Base-by-base conservation (phyloP, 257 asterid species). In the Nicotiana undulata region DNA sequence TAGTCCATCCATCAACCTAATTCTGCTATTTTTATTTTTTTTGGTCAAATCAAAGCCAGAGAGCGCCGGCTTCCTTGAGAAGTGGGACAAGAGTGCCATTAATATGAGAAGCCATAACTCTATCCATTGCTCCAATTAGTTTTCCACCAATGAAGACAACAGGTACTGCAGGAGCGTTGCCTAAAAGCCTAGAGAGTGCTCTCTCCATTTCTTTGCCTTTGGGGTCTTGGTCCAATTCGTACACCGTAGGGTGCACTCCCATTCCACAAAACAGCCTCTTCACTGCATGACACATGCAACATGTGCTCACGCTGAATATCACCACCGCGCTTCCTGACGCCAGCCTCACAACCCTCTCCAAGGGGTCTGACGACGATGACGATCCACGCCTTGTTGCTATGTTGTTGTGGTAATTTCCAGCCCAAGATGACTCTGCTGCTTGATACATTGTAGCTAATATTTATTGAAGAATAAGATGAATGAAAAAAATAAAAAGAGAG, bases 231-330 rank as follows among this genome's bases (percentile, higher is more conserved):
- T 88, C 91, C 3, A 88, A 86, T 82, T 88, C 91, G 32, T 86
- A 84, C 11, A 88, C 91, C 0, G 84, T 83, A 0, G 88, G 88
- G 79, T 85, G 82, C 31, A 88, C 91, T 1, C 91, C 91, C 91
- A 88, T 86, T 17, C 88, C 89, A 34, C 89, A 86, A 15, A 88
- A 88, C 6, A 88, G 84, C 83, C 87, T 79, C 82, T 88, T 88
- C 46, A 86, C 87, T 2, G 88, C 91, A 77, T 88, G 91, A 82
- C 91, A 86, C 91, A 88, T 88, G 67, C 91, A 88, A 65, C 91
- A 88, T 1, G 83, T 77, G 80, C 91, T 88, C 3, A 84, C 12
- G 83, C 91, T 88, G 34, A 88, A 86, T 79, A 88, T 84, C 72
- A 88, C 89, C 84, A 88, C 91, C 26, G 91, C 91, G 37, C 87